Evolutionary conservation across 495 filamentous ascomycete genomes (phyloP).

Genomic region (Rusavskia elegans): DNA sequence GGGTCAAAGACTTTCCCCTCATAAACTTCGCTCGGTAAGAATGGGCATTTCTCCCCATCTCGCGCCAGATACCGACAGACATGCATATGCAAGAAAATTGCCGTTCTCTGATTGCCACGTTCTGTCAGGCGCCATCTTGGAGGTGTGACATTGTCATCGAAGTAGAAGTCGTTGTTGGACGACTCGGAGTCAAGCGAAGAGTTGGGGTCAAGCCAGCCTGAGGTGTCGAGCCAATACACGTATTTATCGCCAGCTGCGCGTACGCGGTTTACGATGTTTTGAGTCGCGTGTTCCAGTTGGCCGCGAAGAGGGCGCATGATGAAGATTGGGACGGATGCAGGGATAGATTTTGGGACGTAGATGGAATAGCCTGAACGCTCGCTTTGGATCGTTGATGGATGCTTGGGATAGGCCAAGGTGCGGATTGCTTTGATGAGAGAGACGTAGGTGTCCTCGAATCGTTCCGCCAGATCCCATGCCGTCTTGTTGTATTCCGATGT

Average conservation of each 20-base stretch:
- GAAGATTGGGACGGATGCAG: slow-evolving; percentile 21
- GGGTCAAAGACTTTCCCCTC: slow-evolving; percentile 19
- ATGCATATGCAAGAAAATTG: slow-evolving; percentile 26
- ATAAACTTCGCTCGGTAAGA: slow-evolving; percentile 22
- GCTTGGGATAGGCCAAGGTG: slow-evolving; percentile 21
- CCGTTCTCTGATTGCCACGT: slow-evolving; percentile 21
- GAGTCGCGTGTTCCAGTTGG: slow-evolving; percentile 23
- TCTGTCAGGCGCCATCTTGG: slow-evolving; percentile 19
- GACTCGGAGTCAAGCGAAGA: not conserved
- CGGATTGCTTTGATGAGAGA: slow-evolving; percentile 23
- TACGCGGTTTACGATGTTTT: slow-evolving; percentile 19
- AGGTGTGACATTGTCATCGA: slow-evolving; percentile 12
- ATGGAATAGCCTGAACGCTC: slow-evolving; percentile 3
- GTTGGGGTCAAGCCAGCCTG: slow-evolving; percentile 21
- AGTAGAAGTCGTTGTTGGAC: slow-evolving; percentile 13
- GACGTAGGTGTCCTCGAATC: slow-evolving; percentile 23
- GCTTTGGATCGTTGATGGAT: slow-evolving; percentile 16
- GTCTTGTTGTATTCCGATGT: slow-evolving; percentile 17
- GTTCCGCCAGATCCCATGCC: slow-evolving; percentile 15
- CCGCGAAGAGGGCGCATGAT: slow-evolving; percentile 24
- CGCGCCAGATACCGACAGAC: slow-evolving; percentile 22
- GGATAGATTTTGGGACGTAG: slow-evolving; percentile 6
- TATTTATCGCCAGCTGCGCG: slow-evolving; percentile 18
- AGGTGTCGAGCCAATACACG: slow-evolving; percentile 28
- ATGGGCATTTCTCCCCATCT: slow-evolving; percentile 19